Conservation (phyloP, 441 rosid genomes). For the Adansonia madagascariensis region DNA sequence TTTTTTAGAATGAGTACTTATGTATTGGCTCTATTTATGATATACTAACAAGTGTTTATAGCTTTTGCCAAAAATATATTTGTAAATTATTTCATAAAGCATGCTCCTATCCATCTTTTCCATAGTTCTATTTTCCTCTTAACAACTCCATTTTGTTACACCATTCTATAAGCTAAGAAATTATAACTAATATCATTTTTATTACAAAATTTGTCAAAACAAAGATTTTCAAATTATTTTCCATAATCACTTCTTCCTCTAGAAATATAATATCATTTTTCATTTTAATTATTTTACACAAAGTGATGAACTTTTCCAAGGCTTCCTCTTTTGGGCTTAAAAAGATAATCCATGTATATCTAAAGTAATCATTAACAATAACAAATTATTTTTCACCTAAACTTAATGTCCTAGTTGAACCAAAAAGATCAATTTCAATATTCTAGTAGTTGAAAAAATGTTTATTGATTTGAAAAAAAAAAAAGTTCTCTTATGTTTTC, state of each 20-base stretch:
- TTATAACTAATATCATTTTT: too few species aligned
- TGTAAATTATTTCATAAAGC: not conserved
- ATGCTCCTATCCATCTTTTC: not conserved
- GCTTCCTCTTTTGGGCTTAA: too few species aligned
- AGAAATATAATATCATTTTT: not conserved
- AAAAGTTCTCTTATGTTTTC: too few species aligned
- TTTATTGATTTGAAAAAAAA: too few species aligned
- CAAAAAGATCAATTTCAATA: too few species aligned
- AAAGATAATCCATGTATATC: too few species aligned
- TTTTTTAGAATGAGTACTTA: too few species aligned
- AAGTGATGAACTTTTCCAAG: too few species aligned
- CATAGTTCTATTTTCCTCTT: not conserved
- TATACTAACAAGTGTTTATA: not conserved
- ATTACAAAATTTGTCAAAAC: too few species aligned
- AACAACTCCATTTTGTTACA: slow-evolving; percentile 2
- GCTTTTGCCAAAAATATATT: not conserved
- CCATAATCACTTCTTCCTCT: not conserved
- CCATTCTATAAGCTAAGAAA: not conserved
- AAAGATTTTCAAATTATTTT: not conserved
- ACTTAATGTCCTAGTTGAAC: not conserved
- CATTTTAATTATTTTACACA: too few species aligned
- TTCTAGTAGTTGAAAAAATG: too few species aligned
- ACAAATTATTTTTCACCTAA: not conserved
- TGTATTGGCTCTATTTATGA: not conserved
- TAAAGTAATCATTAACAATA: too few species aligned